A percentile compares a stretch with the other conserved stretches of the same genome.
phyloP scores from a whole-genome alignment of 106 monocot species.

The Allium fistulosum region DNA sequence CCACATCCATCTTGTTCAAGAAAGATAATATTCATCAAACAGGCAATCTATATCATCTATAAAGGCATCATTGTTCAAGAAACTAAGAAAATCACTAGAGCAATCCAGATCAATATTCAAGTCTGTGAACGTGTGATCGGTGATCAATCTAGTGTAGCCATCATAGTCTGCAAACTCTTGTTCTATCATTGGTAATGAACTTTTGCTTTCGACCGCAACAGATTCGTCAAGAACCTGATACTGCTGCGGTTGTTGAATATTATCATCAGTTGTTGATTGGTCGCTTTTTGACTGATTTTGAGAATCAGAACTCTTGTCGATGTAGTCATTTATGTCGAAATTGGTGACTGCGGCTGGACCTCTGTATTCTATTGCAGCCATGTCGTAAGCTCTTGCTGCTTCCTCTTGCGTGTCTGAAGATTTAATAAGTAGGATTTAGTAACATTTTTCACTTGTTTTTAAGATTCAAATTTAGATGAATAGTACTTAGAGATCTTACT shows the following conservation, averaged over 20 bases:
- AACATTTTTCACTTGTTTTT: too few species aligned
- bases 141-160: neutral
- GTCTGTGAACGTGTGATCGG: conserved; percentile 1
- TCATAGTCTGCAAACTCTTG: neutral
- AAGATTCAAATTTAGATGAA: conserved; percentile 2
- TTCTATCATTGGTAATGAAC: too few species aligned
- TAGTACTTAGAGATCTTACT: conserved; percentile 17
- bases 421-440: neutral
- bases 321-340: conserved; percentile 69
- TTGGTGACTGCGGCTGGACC: conserved; percentile 80
- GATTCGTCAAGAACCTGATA: neutral
- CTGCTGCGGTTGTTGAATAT: neutral
- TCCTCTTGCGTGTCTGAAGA: conserved; percentile 80
- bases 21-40: neutral
- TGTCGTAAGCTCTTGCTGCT: conserved; percentile 86
- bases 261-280: neutral
- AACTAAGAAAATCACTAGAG: neutral
- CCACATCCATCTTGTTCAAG: too few species aligned
- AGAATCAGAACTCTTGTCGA: conserved; percentile 6
- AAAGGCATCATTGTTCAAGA: neutral
- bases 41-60: neutral
- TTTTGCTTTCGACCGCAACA: neutral
- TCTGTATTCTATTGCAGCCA: conserved; percentile 78
- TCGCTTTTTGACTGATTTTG: neutral
- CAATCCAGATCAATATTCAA: neutral